Percentiles rank a stretch among this genome's conserved stretches.
These are phyloP conservation scores for Globisporangium heterothallicum DNA, from an alignment of 352 stramenopile genomes.

Conservation along the genomic window DNA sequence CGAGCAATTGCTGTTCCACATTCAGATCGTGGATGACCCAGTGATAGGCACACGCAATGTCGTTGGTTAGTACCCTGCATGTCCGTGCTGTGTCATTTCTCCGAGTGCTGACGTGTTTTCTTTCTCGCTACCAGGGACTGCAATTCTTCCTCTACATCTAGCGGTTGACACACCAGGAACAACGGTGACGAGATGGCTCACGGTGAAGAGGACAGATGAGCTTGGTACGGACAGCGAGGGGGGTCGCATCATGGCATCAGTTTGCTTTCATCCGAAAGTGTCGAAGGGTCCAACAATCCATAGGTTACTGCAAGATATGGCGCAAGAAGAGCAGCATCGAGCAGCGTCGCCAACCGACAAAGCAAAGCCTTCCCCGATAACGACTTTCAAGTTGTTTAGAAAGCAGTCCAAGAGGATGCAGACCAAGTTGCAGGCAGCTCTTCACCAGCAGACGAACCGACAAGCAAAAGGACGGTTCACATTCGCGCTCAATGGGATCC, in stretches of 20 bases:
- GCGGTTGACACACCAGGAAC: constrained; percentile 7
- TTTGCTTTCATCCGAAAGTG: constrained; percentile 17
- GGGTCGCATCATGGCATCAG: constrained; percentile 4
- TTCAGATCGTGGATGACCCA: constrained; percentile 5
- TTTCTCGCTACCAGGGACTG: not conserved
- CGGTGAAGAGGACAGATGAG: not conserved
- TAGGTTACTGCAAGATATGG: constrained; percentile 6
- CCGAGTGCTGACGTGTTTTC: not conserved
- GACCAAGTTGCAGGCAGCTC: constrained; percentile 1
- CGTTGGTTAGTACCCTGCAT: constrained; percentile 4
- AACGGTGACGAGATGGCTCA: constrained; percentile 13
- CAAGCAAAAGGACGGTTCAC: constrained; percentile 7
- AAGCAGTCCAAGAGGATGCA: not conserved
- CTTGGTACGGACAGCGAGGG: not conserved
- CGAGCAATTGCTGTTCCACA: constrained; percentile 2
- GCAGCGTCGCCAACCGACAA: not conserved
- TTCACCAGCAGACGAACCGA: constrained; percentile 3
- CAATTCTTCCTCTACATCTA: constrained; percentile 1
- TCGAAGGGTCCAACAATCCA: constrained; percentile 10
- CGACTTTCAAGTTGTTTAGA: not conserved
- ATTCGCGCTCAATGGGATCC: constrained; percentile 20
- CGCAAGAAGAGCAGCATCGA: constrained; percentile 4
- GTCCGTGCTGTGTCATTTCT: not conserved
- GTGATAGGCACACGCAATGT: not conserved
- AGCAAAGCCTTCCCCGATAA: not conserved